phyloP scores from a whole-genome alignment of 2,329 filamentous ascomycete genomes.

The Cladosporium oxysporum region DNA sequence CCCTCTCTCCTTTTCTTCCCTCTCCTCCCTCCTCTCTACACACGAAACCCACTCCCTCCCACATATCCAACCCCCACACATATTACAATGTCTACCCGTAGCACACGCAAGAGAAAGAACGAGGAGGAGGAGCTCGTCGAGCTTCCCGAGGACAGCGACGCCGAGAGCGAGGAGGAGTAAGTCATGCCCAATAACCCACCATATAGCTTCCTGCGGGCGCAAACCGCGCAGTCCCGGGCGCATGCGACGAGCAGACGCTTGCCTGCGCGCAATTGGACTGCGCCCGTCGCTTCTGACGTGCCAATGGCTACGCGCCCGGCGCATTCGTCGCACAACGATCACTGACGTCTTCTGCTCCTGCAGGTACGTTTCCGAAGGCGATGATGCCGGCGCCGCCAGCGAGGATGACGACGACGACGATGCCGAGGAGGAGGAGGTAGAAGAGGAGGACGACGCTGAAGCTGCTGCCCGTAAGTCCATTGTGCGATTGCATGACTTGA shows the following conservation, averaged over 20 bases:
- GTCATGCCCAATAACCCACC: constrained; percentile 17
- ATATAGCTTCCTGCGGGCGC: neutral
- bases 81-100: constrained; percentile 10
- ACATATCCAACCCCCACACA: neutral
- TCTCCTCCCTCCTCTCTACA: constrained; percentile 28
- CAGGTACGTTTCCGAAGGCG: constrained; percentile 19
- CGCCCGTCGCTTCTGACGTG: neutral
- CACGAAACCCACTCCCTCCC: constrained; percentile 28
- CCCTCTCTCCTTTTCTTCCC: neutral
- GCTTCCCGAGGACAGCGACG: constrained; percentile 42
- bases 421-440: constrained; percentile 25
- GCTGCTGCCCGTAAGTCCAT: constrained; percentile 10
- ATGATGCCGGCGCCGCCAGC: constrained; percentile 10
- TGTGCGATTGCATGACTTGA: neutral
- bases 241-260: neutral
- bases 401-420: constrained; percentile 26
- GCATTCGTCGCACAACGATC: neutral
- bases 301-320: constrained; percentile 3
- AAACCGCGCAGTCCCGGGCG: neutral
- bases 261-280: neutral
- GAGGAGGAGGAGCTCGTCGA: constrained; percentile 45
- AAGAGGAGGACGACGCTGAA: constrained; percentile 1
- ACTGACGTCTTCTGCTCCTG: neutral
- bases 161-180: constrained; percentile 45
- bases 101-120: constrained; percentile 44